Evolutionary conservation across 208 protist species (phyloP).

Genomic region (Zelonia costaricensis): DNA sequence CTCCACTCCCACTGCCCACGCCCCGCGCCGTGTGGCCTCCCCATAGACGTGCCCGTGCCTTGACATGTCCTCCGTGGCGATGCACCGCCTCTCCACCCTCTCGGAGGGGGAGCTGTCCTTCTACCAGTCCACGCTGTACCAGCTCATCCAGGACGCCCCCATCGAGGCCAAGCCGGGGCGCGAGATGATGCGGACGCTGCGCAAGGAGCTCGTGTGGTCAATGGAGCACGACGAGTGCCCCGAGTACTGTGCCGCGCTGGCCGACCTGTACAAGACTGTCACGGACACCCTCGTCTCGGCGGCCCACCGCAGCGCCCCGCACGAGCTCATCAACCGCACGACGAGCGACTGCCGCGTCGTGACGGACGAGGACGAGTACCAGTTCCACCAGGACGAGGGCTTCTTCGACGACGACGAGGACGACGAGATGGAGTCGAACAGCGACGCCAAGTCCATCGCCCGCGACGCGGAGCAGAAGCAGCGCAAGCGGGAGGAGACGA

Average conservation of each 20-base stretch:
- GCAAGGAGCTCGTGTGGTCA: constrained; percentile 76
- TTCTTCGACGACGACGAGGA: constrained; percentile 83
- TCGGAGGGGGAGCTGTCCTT: constrained; percentile 62
- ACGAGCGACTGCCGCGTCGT: constrained; percentile 65
- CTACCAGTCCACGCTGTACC: constrained; percentile 79
- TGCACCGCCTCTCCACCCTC: constrained; percentile 27
- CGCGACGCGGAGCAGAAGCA: constrained; percentile 65
- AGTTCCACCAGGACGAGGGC: constrained; percentile 62
- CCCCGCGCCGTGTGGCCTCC: no score
- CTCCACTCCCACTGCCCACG: no score
- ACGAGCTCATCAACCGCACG: constrained; percentile 82
- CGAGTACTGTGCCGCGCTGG: constrained; percentile 68
- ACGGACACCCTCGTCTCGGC: constrained; percentile 84
- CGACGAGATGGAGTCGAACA: constrained; percentile 61
- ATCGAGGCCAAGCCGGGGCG: constrained; percentile 65
- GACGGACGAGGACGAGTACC: constrained; percentile 87
- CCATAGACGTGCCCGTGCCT: no score
- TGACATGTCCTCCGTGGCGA: constrained; percentile 5
- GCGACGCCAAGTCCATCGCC: constrained; percentile 49
- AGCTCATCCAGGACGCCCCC: constrained; percentile 66
- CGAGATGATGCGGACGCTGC: constrained; percentile 74
- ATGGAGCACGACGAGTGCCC: constrained; percentile 53
- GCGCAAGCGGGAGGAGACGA: constrained; percentile 74
- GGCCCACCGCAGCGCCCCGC: constrained; percentile 72
- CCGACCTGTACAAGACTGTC: constrained; percentile 83